phyloP scores from a whole-genome alignment of 306 rosid species.

The Dicorynia guianensis region DNA sequence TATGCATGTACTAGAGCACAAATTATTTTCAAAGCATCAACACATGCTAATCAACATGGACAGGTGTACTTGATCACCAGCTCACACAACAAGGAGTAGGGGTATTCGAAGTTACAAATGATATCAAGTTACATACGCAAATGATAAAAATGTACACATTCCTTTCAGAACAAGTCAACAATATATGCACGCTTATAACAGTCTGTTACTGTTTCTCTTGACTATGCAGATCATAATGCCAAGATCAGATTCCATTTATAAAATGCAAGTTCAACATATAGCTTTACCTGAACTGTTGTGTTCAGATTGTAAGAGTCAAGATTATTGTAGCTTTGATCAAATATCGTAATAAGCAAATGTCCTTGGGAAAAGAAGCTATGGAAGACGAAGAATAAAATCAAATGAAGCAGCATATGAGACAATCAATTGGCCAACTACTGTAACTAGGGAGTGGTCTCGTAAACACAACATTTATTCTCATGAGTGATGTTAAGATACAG shows the following conservation, averaged over 20 bases:
- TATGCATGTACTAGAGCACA: neutral
- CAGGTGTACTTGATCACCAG: neutral
- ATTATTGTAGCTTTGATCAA: too few species aligned
- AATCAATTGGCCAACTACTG: neutral
- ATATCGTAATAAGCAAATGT: neutral
- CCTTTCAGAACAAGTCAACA: neutral
- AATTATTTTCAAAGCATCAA: slow-evolving; percentile 7
- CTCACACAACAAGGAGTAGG: neutral
- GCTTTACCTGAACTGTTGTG: too few species aligned
- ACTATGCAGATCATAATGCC: slow-evolving; percentile 33
- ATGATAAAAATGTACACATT: neutral
- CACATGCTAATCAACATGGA: neutral
- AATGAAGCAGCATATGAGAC: neutral
- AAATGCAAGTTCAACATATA: neutral
- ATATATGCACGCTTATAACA: neutral
- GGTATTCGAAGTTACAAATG: neutral
- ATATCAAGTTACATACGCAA: neutral
- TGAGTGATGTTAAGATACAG: neutral
- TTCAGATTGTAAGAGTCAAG: too few species aligned
- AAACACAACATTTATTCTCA: neutral
- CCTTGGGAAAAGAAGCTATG: neutral
- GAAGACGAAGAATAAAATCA: neutral
- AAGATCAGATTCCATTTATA: too few species aligned
- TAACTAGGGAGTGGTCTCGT: neutral
- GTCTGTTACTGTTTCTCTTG: neutral